phyloP scores from a whole-genome alignment of 306 rosid genomes.

The Prunus davidiana region DNA sequence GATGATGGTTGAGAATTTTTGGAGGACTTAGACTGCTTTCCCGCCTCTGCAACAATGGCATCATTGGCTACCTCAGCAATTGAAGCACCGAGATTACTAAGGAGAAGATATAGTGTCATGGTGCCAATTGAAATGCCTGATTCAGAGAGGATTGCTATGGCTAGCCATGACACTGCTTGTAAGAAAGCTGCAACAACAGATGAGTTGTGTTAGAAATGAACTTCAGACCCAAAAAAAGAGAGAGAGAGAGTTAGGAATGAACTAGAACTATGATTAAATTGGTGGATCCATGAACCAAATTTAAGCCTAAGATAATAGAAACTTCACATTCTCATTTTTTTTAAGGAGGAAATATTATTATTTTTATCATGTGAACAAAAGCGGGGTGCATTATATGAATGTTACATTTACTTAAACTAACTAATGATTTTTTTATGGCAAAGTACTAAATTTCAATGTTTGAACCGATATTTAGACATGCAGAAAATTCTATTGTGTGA shows the following conservation, averaged over 20 bases:
- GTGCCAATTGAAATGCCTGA: conserved; percentile 56
- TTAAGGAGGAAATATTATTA: neutral
- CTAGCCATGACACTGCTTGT: conserved; percentile 89
- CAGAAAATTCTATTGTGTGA: neutral
- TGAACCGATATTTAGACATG: neutral
- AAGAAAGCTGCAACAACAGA: conserved; percentile 67
- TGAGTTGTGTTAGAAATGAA: neutral
- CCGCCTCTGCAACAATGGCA: conserved; percentile 86
- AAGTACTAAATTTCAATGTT: neutral
- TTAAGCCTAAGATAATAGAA: neutral
- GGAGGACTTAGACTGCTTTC: conserved; percentile 51
- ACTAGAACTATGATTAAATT: neutral
- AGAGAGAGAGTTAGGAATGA: neutral
- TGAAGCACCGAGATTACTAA: conserved; percentile 88
- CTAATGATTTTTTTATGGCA: neutral
- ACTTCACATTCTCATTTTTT: neutral
- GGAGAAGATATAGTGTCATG: conserved; percentile 65
- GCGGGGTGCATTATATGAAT: neutral
- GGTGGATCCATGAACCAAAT: neutral
- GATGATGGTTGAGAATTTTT: conserved; percentile 40
- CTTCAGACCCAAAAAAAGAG: neutral
- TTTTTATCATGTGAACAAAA: neutral
- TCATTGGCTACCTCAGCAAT: conserved; percentile 94
- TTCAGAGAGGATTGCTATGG: conserved; percentile 58
- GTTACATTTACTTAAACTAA: neutral